Conservation (phyloP, 768 basidiomycete species). For the Lepiota subincarnata region DNA sequence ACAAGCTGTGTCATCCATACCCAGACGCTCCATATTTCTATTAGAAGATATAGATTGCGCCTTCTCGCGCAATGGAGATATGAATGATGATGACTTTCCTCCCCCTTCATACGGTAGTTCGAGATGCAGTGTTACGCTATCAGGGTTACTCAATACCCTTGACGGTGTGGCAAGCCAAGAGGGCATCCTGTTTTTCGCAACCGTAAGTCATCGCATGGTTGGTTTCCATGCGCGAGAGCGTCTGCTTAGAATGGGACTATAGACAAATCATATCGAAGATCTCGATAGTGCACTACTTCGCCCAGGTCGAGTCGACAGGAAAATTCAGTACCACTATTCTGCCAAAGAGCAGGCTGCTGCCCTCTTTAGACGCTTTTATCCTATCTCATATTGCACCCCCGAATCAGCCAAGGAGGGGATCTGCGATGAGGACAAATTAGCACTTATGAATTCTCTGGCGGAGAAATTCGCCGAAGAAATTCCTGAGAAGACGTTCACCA, state of each 20-base stretch:
- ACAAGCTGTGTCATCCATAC: constrained; percentile 38
- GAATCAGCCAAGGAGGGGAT: constrained; percentile 7
- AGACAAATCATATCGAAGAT: constrained; percentile 55
- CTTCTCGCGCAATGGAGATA: constrained; percentile 40
- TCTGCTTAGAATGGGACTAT: background rate
- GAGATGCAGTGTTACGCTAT: constrained; percentile 40
- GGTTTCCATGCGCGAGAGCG: background rate
- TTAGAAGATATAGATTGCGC: constrained; percentile 61
- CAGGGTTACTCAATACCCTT: constrained; percentile 51
- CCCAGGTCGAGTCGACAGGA: constrained; percentile 52
- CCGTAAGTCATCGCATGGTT: constrained; percentile 26
- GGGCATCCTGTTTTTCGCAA: constrained; percentile 57
- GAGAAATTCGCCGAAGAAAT: constrained; percentile 35
- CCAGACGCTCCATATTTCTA: constrained; percentile 47
- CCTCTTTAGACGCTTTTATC: constrained; percentile 49
- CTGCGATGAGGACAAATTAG: constrained; percentile 4
- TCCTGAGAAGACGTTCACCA: constrained; percentile 45
- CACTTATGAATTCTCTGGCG: constrained; percentile 30
- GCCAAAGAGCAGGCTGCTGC: constrained; percentile 40
- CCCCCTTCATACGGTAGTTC: constrained; percentile 12
- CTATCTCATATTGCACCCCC: constrained; percentile 22
- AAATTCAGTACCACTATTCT: constrained; percentile 45
- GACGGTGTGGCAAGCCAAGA: constrained; percentile 58
- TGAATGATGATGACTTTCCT: background rate
- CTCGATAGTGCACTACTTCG: constrained; percentile 51